phyloP scores from a whole-genome alignment of 345 rosid species.

The Syzygium aromaticum region DNA sequence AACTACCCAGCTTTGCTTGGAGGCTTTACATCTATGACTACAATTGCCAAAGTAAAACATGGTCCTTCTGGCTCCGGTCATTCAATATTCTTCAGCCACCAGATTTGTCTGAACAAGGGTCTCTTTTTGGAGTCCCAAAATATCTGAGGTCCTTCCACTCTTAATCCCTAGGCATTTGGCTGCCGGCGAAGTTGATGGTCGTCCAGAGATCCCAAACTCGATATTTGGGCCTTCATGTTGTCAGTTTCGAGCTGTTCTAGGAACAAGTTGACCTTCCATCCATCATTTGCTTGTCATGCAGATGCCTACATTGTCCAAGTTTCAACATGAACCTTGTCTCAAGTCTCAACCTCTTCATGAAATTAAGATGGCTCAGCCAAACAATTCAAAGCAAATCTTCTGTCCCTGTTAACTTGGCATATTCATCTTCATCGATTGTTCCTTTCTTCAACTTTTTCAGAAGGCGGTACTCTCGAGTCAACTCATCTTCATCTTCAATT shows the following conservation, averaged over 20 bases:
- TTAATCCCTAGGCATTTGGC: neutral
- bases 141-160: neutral
- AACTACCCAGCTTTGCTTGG: neutral
- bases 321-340: neutral
- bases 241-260: neutral
- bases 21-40: neutral
- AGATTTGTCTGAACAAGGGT: neutral
- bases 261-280: neutral
- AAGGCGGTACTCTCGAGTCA: slow-evolving; percentile 56
- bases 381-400: slow-evolving; percentile 42
- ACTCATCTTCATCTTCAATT: slow-evolving; percentile 65
- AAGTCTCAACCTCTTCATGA: neutral
- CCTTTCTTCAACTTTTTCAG: slow-evolving; percentile 64
- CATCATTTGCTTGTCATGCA: neutral
- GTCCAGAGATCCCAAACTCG: neutral
- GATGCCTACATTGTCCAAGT: neutral
- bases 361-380: neutral
- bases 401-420: slow-evolving; percentile 55
- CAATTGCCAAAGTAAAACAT: neutral
- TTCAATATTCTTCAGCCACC: neutral
- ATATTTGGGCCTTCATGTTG: neutral
- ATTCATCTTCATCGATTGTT: slow-evolving; percentile 58
- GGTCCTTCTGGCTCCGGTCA: neutral
- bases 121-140: neutral
- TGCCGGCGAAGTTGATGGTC: neutral